Base-by-base conservation (phyloP, 805 yeast species). In the Myxozyma neotropica region DNA sequence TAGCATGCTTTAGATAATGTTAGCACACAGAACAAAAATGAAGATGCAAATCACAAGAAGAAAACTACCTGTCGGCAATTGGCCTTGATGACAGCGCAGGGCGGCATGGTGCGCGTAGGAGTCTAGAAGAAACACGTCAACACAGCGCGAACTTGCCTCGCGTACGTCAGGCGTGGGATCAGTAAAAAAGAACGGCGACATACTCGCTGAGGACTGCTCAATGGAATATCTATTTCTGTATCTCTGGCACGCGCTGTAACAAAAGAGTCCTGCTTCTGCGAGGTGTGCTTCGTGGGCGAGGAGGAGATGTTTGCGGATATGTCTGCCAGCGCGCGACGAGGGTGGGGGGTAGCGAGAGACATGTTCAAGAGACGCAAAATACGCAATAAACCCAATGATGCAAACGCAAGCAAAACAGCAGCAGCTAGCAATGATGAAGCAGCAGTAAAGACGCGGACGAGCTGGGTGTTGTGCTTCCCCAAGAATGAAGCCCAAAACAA, bases 1-100 rank as follows among this genome's bases (percentile, higher is more conserved):
- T 65, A 31, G 75, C 74, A 31, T 66, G 69, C 64, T 63, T 19
- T 24, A 19, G 13, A 21, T 5, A n/a, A n/a, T n/a, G n/a, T n/a
- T n/a, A n/a, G n/a, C n/a, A n/a, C n/a, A n/a, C n/a, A 26, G 17
- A 10, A 21, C 19, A 33, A 10, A 39, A 12, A 12, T 13, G 15
- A 15, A 38, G 23, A 19, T 19, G 35, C 44, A 13, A 3, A 6
- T 10, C 1, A 38, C n/a, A 26, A 47, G 2, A 23, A 17, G 13
- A 31, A 33, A 19, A 40, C 8, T 45, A 45, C 53, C 53, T 44
- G 35, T 24, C 24, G 39, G 50, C 55, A 50, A 13, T 8, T 43
- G 29, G 45, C 36, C 35, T 31, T 45, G 7, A 35, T 24, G 35
- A 36, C 12, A 15, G 46, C 17, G 10, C 23, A 12, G 24, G 29